These are phyloP conservation scores for Termitomyces sp. DNA, from an alignment of 768 basidiomycete genomes.

Conservation along the genomic window DNA sequence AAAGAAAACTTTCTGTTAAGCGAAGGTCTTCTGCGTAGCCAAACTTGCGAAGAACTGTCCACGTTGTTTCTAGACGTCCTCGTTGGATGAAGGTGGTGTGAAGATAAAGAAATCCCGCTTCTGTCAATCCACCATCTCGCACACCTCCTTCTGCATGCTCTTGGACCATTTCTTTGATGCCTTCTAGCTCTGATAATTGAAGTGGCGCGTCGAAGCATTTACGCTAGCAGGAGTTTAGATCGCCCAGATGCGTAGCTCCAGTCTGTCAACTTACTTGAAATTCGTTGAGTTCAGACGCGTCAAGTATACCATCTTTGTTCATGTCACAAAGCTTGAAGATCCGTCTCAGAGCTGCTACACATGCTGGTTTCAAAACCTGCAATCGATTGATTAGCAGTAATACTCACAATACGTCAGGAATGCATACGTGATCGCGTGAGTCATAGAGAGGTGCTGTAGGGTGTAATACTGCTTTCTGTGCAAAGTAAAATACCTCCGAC, in stretches of 20 bases:
- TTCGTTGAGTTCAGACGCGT: constrained; percentile 89
- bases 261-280: constrained; percentile 71
- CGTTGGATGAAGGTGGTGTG: constrained; percentile 97
- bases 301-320: constrained; percentile 91
- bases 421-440: constrained; percentile 83
- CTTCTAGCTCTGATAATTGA: constrained; percentile 90
- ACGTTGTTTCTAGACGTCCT: constrained; percentile 93
- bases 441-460: constrained; percentile 97
- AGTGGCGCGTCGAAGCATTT: constrained; percentile 95
- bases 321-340: constrained; percentile 97
- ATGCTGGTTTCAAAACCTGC: constrained; percentile 89
- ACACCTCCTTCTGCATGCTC: constrained; percentile 74
- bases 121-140: constrained; percentile 77
- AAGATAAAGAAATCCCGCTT: constrained; percentile 89
- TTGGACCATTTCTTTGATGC: constrained; percentile 90
- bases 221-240: constrained; percentile 41
- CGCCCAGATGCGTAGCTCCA: not conserved
- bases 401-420: not conserved
- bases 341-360: constrained; percentile 78
- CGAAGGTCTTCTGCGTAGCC: constrained; percentile 95
- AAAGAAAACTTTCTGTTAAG: constrained; percentile 81
- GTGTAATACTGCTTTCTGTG: constrained; percentile 95
- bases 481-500: constrained; percentile 97
- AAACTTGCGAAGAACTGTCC: constrained; percentile 93
- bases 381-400: constrained; percentile 9